These are phyloP conservation scores for Penicillium pancosmium DNA, from an alignment of 495 filamentous ascomycete species.

Conservation along the genomic window DNA sequence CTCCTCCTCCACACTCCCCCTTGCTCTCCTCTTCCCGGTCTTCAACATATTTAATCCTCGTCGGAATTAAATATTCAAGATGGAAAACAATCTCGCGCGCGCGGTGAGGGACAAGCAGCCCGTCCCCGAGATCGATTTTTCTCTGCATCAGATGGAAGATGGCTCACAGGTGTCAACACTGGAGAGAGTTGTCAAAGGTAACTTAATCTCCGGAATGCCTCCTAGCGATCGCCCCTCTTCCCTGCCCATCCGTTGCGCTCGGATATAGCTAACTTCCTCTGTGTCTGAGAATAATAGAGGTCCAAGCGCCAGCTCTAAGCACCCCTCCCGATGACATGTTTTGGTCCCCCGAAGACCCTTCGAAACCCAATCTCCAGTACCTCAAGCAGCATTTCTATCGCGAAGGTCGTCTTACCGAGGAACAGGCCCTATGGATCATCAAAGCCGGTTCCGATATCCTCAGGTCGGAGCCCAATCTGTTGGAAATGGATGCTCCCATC, in stretches of 20 bases:
- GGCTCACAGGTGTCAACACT: conserved; percentile 89
- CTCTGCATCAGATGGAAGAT: conserved; percentile 97
- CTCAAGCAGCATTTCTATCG: conserved; percentile 98
- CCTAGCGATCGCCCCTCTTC: neutral
- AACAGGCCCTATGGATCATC: conserved; percentile 96
- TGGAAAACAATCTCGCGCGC: conserved; percentile 56
- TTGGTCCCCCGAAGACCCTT: conserved; percentile 73
- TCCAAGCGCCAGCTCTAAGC: conserved; percentile 93
- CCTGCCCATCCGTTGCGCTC: conserved; percentile 1
- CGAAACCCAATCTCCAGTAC: conserved; percentile 89
- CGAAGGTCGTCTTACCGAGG: conserved; percentile 93
- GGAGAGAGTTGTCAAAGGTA: conserved; percentile 98
- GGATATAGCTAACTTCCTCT: conserved; percentile 17
- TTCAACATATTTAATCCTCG: conserved; percentile 2
- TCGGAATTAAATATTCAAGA: conserved; percentile 26
- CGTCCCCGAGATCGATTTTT: conserved; percentile 96
- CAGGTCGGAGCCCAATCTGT: conserved; percentile 84
- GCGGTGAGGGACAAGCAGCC: conserved; percentile 92
- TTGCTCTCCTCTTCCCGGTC: conserved; percentile 19
- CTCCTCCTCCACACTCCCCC: conserved; percentile 17
- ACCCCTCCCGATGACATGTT: conserved; percentile 85
- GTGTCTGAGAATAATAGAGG: conserved; percentile 59
- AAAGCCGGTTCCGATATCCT: conserved; percentile 80
- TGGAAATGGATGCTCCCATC: conserved; percentile 99
- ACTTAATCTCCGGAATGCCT: conserved; percentile 1